Conservation (phyloP, 148 eudicot species). For the Drosera capensis region DNA sequence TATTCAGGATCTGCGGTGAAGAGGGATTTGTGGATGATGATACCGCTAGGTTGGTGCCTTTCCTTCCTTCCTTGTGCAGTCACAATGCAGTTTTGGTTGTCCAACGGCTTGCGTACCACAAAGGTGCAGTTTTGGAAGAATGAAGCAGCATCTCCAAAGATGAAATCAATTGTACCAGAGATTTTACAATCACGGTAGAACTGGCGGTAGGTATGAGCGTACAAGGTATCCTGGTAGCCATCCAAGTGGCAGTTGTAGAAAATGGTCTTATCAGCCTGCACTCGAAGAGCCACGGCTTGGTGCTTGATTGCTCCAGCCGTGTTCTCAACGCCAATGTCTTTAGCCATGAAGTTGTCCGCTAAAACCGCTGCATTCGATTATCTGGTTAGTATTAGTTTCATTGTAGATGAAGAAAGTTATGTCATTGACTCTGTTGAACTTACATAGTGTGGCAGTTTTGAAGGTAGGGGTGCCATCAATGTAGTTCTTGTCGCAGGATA, state of each 20-base stretch:
- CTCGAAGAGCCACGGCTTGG: conserved; percentile 72
- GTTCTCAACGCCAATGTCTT: conserved; percentile 56
- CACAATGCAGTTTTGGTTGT: conserved; percentile 36
- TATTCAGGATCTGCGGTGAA: conserved; percentile 26
- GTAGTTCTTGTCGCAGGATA: conserved; percentile 39
- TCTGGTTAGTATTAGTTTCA: neutral
- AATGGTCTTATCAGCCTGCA: conserved; percentile 34
- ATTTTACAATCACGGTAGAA: conserved; percentile 56
- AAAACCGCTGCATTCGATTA: conserved; percentile 23
- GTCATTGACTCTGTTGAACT: neutral
- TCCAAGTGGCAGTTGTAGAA: conserved; percentile 54
- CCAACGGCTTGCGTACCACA: conserved; percentile 33
- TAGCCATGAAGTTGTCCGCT: conserved; percentile 51
- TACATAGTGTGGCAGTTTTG: conserved; percentile 62
- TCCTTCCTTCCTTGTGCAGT: conserved; percentile 62
- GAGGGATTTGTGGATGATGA: conserved; percentile 42
- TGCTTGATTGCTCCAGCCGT: conserved; percentile 52
- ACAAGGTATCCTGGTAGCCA: conserved; percentile 65
- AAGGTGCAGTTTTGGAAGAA: conserved; percentile 52
- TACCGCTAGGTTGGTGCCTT: conserved; percentile 36
- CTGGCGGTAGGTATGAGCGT: conserved; percentile 59
- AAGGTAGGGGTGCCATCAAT: conserved; percentile 44
- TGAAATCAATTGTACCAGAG: conserved; percentile 70
- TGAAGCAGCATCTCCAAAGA: conserved; percentile 50
- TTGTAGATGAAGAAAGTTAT: neutral